Conservation (phyloP, 805 yeast genomes). For the Diddensiella transvaalensis region DNA sequence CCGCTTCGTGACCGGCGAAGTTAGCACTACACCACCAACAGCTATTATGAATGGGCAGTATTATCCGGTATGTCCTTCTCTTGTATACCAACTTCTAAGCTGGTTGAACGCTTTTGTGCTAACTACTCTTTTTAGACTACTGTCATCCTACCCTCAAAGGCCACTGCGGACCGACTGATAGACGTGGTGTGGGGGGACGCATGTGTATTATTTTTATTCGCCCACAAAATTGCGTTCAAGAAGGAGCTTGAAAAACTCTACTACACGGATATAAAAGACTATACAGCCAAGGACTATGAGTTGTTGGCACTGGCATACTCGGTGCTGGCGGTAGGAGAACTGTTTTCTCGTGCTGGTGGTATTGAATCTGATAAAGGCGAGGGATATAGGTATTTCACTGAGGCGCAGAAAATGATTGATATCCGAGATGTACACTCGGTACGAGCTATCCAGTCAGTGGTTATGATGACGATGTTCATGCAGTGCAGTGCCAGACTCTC, state of each 20-base stretch:
- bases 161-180: constrained; percentile 64
- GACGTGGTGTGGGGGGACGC: constrained; percentile 81
- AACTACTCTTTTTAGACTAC: constrained; percentile 54
- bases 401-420: constrained; percentile 74
- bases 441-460: constrained; percentile 77
- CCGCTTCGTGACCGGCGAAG: background rate
- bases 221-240: constrained; percentile 77
- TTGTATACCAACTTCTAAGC: too few species aligned
- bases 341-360: constrained; percentile 40
- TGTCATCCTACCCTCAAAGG: constrained; percentile 71
- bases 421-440: constrained; percentile 80
- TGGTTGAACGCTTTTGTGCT: too few species aligned
- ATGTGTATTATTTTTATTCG: constrained; percentile 78
- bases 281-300: constrained; percentile 67
- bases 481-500: constrained; percentile 86
- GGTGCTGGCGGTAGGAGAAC: constrained; percentile 81
- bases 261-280: constrained; percentile 67
- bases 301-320: constrained; percentile 79
- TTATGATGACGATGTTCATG: constrained; percentile 78
- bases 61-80: background rate
- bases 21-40: background rate
- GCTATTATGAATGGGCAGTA: background rate
- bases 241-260: constrained; percentile 72
- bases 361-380: constrained; percentile 50
- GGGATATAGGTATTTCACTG: constrained; percentile 74